Conservation (phyloP, 495 filamentous ascomycete genomes). For the Chlorociboria aeruginascens region DNA sequence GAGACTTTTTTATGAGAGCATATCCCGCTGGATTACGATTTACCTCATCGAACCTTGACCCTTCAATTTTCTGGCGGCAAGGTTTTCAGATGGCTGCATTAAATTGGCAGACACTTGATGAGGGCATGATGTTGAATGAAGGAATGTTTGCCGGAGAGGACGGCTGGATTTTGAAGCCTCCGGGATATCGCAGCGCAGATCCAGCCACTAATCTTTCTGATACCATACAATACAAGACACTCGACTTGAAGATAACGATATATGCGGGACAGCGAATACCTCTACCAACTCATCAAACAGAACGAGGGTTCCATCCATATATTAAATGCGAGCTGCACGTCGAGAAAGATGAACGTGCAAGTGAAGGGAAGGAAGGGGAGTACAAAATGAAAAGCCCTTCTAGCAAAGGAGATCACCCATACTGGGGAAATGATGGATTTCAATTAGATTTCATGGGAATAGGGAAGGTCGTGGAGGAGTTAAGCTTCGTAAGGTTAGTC, state of each 20-base stretch:
- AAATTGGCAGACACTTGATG: constrained; percentile 88
- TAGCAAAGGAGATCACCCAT: constrained; percentile 48
- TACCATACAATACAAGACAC: constrained; percentile 15
- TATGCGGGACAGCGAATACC: constrained; percentile 42
- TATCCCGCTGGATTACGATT: constrained; percentile 80
- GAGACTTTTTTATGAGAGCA: constrained; percentile 72
- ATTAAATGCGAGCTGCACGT: constrained; percentile 76
- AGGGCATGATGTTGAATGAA: constrained; percentile 91
- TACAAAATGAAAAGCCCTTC: constrained; percentile 61
- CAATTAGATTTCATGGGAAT: constrained; percentile 42
- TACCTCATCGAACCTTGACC: constrained; percentile 75
- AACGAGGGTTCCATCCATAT: constrained; percentile 21
- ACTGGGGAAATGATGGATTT: constrained; percentile 54
- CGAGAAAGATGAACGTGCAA: constrained; percentile 44
- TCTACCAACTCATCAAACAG: constrained; percentile 26
- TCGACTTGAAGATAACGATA: constrained; percentile 38
- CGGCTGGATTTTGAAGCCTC: constrained; percentile 80
- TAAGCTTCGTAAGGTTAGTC: constrained; percentile 68
- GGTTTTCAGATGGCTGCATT: constrained; percentile 88
- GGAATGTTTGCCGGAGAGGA: constrained; percentile 75
- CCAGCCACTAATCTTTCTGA: not conserved
- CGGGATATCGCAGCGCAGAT: constrained; percentile 41
- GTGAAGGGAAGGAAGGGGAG: constrained; percentile 36
- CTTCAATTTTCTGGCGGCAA: constrained; percentile 71
- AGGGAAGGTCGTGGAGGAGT: constrained; percentile 55